These are phyloP conservation scores for Jatropha podagrica DNA, from an alignment of 441 rosid species.

Conservation along the genomic window DNA sequence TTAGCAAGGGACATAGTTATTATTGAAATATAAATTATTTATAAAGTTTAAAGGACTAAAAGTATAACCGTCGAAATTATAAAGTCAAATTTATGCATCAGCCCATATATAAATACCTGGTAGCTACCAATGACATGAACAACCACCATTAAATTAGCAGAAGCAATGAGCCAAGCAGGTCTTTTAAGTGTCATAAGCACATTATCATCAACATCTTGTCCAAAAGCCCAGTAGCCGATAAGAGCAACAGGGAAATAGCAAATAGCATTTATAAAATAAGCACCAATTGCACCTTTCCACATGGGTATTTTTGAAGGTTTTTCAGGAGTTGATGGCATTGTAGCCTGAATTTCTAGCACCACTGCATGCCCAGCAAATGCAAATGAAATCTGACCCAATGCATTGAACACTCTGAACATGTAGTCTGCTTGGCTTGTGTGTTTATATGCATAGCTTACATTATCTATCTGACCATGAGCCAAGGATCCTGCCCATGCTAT, in stretches of 20 bases:
- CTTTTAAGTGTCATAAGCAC: constrained; percentile 58
- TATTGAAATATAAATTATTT: too few species aligned
- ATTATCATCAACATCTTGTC: constrained; percentile 79
- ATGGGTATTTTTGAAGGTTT: constrained; percentile 76
- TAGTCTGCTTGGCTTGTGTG: constrained; percentile 43
- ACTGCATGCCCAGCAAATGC: constrained; percentile 98
- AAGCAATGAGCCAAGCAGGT: constrained; percentile 88
- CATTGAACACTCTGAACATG: constrained; percentile 76
- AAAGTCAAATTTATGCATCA: too few species aligned
- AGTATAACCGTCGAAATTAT: too few species aligned
- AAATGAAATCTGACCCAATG: constrained; percentile 80
- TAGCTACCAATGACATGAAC: constrained; percentile 93
- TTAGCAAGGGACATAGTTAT: too few species aligned
- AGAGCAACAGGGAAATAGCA: constrained; percentile 94
- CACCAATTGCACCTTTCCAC: constrained; percentile 90
- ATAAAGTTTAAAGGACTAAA: too few species aligned
- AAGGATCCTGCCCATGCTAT: constrained; percentile 88
- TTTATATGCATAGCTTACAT: constrained; percentile 73
- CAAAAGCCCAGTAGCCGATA: constrained; percentile 90
- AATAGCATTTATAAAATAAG: constrained; percentile 81
- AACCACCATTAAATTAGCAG: constrained; percentile 92
- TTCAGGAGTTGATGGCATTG: constrained; percentile 84
- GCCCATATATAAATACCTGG: constrained; percentile 41
- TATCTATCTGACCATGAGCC: constrained; percentile 53
- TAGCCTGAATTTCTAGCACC: constrained; percentile 88